Base-by-base conservation (phyloP, 1,139 yeast genomes). In the Saccharomyces hybrid region DNA sequence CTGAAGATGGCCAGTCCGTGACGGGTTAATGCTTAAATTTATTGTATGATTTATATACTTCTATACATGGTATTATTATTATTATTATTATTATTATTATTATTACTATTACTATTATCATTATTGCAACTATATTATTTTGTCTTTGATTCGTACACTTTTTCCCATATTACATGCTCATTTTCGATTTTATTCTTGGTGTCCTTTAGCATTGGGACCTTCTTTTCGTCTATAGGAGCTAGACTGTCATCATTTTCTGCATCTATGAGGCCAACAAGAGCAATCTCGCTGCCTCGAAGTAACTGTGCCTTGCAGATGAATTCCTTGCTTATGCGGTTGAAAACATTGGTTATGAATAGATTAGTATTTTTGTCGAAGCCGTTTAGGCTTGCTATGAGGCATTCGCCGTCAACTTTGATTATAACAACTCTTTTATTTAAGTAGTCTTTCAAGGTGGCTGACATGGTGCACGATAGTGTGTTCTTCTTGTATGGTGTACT, bases 331-430 rank as follows among this genome's bases (percentile, higher is more conserved):
- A 73, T 62, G 34, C 82, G 68, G 65, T 87, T 95, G 38, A 77
- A 70, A n/a, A 93, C 78, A 34, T 78, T 72, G 7, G 83, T 72
- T 47, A 91, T 74, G 47, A 89, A 77, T 25, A 91, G 65, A 66
- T 91, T 91, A 28, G 95, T 86, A 52, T 86, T 76, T 63, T 86
- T 84, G 69, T 91, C 98, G 65, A 78, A 90, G 23, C 97, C 96
- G 66, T 84, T 84, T 46, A 91, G 78, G 28, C 72, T 76, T 1
- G 97, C 98, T 42, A 72, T 63, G 55, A 84, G 81, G 57, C 82
- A 73, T 54, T 90, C 75, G 20, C 95, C 97, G 66, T 88, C 96
- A 2, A 95, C 81, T n/a, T 96, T 86, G 53, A 91, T 77, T 11
- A 90, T 80, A 54, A 86, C 78, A 11, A 90, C 91, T 61, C 75